A percentile compares a stretch with the other conserved stretches of the same genome.
These are phyloP conservation scores for Aspergillus steynii DNA, from an alignment of 495 filamentous ascomycete genomes.

Conservation along the genomic window DNA sequence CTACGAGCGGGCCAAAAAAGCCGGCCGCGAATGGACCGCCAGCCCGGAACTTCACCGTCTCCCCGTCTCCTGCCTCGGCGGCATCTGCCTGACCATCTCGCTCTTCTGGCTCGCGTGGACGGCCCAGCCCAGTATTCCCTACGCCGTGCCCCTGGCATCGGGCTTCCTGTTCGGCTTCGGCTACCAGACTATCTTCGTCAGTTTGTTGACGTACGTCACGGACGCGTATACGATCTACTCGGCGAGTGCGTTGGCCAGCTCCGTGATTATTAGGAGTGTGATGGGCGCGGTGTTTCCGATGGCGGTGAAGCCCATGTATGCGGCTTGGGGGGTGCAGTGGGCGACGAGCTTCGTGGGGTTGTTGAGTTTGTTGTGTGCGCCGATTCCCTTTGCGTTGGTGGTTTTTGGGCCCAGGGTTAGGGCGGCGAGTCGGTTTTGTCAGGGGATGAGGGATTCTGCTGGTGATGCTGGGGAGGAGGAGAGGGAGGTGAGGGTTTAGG, in stretches of 20 bases:
- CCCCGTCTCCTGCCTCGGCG: slow-evolving; percentile 65
- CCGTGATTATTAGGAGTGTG: slow-evolving; percentile 58
- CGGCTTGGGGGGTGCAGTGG: slow-evolving; percentile 43
- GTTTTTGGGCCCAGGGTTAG: slow-evolving; percentile 38
- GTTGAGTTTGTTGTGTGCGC: slow-evolving; percentile 39
- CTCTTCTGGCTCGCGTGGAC: slow-evolving; percentile 79
- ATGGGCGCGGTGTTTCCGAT: slow-evolving; percentile 59
- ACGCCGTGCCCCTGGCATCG: slow-evolving; percentile 63
- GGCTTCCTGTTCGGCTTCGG: slow-evolving; percentile 70
- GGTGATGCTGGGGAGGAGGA: no score
- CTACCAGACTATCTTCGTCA: slow-evolving; percentile 66
- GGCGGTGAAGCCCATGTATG: slow-evolving; percentile 43
- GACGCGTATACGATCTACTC: slow-evolving; percentile 75
- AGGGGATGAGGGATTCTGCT: slow-evolving; percentile 20
- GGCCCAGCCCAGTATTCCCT: slow-evolving; percentile 54
- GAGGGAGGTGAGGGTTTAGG: neutral
- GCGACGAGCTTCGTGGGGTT: slow-evolving; percentile 48
- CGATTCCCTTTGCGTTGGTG: slow-evolving; percentile 43
- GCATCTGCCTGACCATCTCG: slow-evolving; percentile 58
- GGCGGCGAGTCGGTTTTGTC: slow-evolving; percentile 42
- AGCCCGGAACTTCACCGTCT: slow-evolving; percentile 64
- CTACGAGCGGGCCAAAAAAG: slow-evolving; percentile 43
- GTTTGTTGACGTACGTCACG: slow-evolving; percentile 72
- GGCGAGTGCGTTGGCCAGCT: slow-evolving; percentile 67
- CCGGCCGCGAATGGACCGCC: slow-evolving; percentile 39